These are phyloP conservation scores for Juncus effusus DNA, from an alignment of 176 grass and related monocot genomes.

Conservation along the genomic window DNA sequence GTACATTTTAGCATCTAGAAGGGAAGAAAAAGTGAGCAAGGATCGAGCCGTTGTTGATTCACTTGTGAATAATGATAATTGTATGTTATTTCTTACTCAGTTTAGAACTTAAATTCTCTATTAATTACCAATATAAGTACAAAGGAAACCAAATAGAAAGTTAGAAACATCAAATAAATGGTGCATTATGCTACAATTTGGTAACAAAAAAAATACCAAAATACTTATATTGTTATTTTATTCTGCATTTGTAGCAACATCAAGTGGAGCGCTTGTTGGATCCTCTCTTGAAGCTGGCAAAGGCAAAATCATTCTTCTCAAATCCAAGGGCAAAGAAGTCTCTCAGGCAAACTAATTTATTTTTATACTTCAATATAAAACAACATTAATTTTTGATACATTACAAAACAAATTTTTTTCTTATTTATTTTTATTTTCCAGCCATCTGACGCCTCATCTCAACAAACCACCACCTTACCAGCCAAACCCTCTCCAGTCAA, in stretches of 20 bases:
- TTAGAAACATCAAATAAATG: too few relatives aligned
- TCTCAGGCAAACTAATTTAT: conserved; percentile 46
- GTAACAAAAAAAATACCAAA: not conserved
- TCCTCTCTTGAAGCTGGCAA: conserved; percentile 53
- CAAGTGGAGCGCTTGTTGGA: conserved; percentile 41
- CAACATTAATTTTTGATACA: not conserved
- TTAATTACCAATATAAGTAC: too few relatives aligned
- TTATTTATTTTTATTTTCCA: conserved; percentile 28
- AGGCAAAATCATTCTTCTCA: conserved; percentile 78
- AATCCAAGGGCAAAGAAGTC: conserved; percentile 66
- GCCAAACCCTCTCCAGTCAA: conserved; percentile 38
- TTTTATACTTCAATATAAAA: not conserved
- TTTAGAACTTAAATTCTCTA: too few relatives aligned
- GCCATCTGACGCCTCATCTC: conserved; percentile 45
- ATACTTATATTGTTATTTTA: not conserved
- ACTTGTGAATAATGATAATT: conserved; percentile 5
- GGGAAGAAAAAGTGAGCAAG: conserved; percentile 53
- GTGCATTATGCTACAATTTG: conserved; percentile 1
- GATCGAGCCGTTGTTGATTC: conserved; percentile 37
- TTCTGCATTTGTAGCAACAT: conserved; percentile 31
- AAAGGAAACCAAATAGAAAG: too few relatives aligned
- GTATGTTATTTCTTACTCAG: conserved; percentile 19
- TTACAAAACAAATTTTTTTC: conserved; percentile 12
- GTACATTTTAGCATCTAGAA: conserved; percentile 75
- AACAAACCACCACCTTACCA: conserved; percentile 29